These are phyloP conservation scores for Exidia glandulosa DNA, from an alignment of 768 basidiomycete species.

Conservation along the genomic window DNA sequence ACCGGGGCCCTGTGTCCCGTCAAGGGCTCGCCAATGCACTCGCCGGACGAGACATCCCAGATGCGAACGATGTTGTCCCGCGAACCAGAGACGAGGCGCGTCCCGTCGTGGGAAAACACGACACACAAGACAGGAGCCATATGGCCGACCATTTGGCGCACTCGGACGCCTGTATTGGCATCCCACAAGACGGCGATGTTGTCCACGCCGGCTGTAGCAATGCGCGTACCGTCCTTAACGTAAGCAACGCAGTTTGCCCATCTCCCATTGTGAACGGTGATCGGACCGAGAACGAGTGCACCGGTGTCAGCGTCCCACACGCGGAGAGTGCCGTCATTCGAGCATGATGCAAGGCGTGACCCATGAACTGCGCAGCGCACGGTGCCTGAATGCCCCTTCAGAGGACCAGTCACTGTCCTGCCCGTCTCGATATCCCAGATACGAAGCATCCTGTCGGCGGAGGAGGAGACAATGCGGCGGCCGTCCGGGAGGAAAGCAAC, in stretches of 20 bases:
- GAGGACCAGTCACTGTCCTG: background rate
- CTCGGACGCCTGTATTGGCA: constrained; percentile 8
- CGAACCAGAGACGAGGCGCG: constrained; percentile 17
- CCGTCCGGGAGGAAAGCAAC: constrained; percentile 8
- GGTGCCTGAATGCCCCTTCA: constrained; percentile 1
- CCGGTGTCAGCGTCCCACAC: constrained; percentile 7
- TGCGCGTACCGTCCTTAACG: constrained; percentile 15
- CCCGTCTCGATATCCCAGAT: background rate
- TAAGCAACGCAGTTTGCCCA: constrained; percentile 8
- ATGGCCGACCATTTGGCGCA: constrained; percentile 11
- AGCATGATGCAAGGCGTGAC: constrained; percentile 12
- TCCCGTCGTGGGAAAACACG: constrained; percentile 19
- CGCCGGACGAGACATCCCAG: constrained; percentile 6
- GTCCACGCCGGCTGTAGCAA: constrained; percentile 21
- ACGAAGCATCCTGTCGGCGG: constrained; percentile 1
- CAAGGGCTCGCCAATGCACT: constrained; percentile 2
- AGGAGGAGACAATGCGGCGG: background rate
- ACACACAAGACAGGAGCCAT: constrained; percentile 15
- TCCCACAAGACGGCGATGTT: constrained; percentile 20
- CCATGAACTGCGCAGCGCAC: constrained; percentile 3
- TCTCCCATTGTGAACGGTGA: background rate
- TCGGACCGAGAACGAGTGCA: background rate
- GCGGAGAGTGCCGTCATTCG: constrained; percentile 4
- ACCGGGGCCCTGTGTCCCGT: constrained; percentile 10
- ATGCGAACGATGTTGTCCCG: constrained; percentile 17